phyloP scores from a whole-genome alignment of 306 rosid genomes.

The Rosa multiflora region DNA sequence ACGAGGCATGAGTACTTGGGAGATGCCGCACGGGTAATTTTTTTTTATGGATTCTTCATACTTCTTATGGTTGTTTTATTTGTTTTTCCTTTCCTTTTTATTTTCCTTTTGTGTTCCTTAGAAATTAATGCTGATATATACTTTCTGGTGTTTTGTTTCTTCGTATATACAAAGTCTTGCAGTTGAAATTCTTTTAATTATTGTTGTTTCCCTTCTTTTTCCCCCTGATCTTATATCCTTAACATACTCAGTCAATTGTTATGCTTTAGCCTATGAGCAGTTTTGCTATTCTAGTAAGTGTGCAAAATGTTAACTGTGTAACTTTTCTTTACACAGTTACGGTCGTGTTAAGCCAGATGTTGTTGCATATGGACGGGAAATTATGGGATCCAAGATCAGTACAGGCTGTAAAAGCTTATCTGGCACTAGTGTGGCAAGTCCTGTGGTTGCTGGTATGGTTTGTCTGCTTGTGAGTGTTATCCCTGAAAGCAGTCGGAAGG shows the following conservation, averaged over 20 bases:
- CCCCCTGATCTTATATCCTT: not conserved
- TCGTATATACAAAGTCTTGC: not conserved
- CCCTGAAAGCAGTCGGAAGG: conserved; percentile 66
- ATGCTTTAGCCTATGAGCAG: conserved; percentile 6
- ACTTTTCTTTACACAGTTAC: conserved; percentile 46
- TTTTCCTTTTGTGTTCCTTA: conserved; percentile 1
- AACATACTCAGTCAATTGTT: not conserved
- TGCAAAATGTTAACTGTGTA: not conserved
- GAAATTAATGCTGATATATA: not conserved
- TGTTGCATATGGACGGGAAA: conserved; percentile 96
- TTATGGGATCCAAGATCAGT: conserved; percentile 96
- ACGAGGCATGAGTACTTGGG: conserved; percentile 99
- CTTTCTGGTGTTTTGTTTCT: not conserved
- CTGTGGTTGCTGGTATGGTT: conserved; percentile 96
- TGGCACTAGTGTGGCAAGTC: conserved; percentile 99
- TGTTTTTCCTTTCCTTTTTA: not conserved
- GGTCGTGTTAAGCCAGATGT: conserved; percentile 98
- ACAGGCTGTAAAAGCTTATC: conserved; percentile 97
- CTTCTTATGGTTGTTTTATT: not conserved
- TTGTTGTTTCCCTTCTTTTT: not conserved
- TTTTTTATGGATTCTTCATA: conserved; percentile 1
- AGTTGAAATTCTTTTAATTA: not conserved
- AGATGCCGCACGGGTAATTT: conserved; percentile 91
- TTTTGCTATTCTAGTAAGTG: conserved; percentile 16
- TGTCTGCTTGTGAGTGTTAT: conserved; percentile 94